Evolutionary conservation across 345 rosid genomes (phyloP).

Genomic region (Syzygium jambos): DNA sequence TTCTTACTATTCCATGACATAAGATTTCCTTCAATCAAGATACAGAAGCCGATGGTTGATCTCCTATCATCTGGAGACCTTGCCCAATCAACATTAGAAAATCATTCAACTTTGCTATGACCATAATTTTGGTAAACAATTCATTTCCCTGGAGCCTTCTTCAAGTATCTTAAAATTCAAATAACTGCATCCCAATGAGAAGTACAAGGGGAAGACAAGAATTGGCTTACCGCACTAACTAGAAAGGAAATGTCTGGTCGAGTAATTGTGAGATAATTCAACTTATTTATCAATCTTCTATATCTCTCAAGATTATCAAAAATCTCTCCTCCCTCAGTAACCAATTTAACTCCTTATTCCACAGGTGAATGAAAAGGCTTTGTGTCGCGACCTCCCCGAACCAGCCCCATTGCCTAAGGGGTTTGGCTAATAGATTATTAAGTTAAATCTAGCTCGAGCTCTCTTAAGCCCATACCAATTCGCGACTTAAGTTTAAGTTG

Average conservation of each 20-base stretch:
- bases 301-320: background rate
- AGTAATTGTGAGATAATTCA: background rate
- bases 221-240: background rate
- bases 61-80: background rate
- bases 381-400: no score
- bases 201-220: background rate
- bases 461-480: no score
- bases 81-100: background rate
- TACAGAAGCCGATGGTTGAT: background rate
- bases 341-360: background rate
- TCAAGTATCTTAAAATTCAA: background rate
- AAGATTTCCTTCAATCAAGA: background rate
- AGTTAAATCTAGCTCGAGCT: no score
- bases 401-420: no score
- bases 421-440: no score
- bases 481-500: no score
- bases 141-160: background rate
- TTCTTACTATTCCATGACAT: background rate
- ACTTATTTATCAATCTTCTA: background rate
- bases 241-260: background rate
- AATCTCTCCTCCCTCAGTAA: background rate
- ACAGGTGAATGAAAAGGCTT: background rate
- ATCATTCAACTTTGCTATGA: background rate
- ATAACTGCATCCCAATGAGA: background rate
- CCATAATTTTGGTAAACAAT: background rate